Conservation (phyloP, 352 stramenopile genomes). For the Phytopythium aichiense region DNA sequence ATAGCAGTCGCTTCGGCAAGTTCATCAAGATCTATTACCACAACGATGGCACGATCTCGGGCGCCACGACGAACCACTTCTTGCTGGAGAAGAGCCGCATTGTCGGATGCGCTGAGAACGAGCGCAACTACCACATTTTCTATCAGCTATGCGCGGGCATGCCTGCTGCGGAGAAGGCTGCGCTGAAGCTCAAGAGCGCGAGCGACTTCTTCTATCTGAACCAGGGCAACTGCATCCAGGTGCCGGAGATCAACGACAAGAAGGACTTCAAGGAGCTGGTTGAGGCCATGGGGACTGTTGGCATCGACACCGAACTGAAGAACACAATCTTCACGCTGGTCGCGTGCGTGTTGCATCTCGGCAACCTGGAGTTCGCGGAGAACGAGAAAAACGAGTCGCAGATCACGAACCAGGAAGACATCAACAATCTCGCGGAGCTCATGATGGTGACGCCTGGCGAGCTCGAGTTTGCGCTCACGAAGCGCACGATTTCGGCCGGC, state of each 20-base stretch:
- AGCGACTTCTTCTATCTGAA: slow-evolving; percentile 93
- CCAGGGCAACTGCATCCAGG: slow-evolving; percentile 91
- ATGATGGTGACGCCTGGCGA: slow-evolving; percentile 83
- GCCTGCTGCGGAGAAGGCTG: slow-evolving; percentile 55
- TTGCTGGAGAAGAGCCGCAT: slow-evolving; percentile 98
- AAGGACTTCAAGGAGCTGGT: slow-evolving; percentile 92
- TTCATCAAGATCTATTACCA: slow-evolving; percentile 96
- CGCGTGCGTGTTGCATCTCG: slow-evolving; percentile 96
- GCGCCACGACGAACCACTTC: slow-evolving; percentile 95
- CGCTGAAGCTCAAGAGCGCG: slow-evolving; percentile 81
- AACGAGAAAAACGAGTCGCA: slow-evolving; percentile 83
- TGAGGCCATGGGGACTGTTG: slow-evolving; percentile 91
- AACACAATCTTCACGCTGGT: slow-evolving; percentile 95
- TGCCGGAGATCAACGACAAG: slow-evolving; percentile 93
- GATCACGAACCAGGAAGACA: slow-evolving; percentile 56
- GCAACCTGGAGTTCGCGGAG: slow-evolving; percentile 93
- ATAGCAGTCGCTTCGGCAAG: slow-evolving; percentile 96
- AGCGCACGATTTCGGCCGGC: slow-evolving; percentile 84
- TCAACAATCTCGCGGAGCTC: slow-evolving; percentile 72
- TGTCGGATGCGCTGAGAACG: slow-evolving; percentile 87
- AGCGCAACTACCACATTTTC: slow-evolving; percentile 99
- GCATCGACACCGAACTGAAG: slow-evolving; percentile 87
- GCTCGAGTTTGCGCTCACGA: slow-evolving; percentile 88
- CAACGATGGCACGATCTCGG: slow-evolving; percentile 85
- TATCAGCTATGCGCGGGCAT: slow-evolving; percentile 94